Percentiles rank a stretch among this genome's conserved stretches.
Conservation (phyloP, 768 basidiomycete species). For the Leccinum disarticulatum region DNA sequence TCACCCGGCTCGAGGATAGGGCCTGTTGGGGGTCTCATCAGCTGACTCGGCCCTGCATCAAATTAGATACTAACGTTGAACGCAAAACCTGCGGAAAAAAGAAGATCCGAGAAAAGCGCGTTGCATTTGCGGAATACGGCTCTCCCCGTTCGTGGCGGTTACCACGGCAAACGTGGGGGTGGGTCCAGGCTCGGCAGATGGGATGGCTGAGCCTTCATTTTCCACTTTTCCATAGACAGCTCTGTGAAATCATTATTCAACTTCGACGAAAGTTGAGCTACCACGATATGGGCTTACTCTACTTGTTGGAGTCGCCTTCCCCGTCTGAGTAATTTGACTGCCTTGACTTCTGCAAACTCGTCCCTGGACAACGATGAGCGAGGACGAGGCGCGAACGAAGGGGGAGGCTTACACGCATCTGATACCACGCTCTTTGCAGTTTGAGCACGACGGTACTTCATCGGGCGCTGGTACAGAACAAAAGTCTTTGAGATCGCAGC, state of each 20-base stretch:
- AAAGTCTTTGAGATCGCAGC: constrained; percentile 90
- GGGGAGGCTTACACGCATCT: constrained; percentile 84
- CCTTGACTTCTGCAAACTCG: constrained; percentile 89
- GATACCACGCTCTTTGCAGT: constrained; percentile 84
- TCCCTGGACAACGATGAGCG: constrained; percentile 52
- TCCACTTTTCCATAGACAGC: constrained; percentile 76
- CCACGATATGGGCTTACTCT: constrained; percentile 54
- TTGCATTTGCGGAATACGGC: constrained; percentile 68
- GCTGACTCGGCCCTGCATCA: background rate
- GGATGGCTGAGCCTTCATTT: constrained; percentile 35
- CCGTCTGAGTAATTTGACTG: constrained; percentile 79
- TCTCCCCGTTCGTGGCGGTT: constrained; percentile 18
- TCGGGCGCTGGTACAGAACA: constrained; percentile 48
- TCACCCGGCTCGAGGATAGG: constrained; percentile 83
- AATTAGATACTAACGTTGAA: constrained; percentile 64
- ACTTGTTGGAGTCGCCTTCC: constrained; percentile 82
- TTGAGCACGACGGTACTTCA: constrained; percentile 68
- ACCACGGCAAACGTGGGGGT: constrained; percentile 9
- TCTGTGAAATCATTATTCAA: constrained; percentile 37
- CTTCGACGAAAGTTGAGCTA: background rate
- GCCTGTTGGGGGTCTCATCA: constrained; percentile 47
- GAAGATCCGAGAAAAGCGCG: constrained; percentile 79
- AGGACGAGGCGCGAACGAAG: background rate
- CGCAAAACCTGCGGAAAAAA: constrained; percentile 82
- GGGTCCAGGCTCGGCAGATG: constrained; percentile 27